Conservation (phyloP, 2,329 filamentous ascomycete genomes). For the Clonostachys sp. region DNA sequence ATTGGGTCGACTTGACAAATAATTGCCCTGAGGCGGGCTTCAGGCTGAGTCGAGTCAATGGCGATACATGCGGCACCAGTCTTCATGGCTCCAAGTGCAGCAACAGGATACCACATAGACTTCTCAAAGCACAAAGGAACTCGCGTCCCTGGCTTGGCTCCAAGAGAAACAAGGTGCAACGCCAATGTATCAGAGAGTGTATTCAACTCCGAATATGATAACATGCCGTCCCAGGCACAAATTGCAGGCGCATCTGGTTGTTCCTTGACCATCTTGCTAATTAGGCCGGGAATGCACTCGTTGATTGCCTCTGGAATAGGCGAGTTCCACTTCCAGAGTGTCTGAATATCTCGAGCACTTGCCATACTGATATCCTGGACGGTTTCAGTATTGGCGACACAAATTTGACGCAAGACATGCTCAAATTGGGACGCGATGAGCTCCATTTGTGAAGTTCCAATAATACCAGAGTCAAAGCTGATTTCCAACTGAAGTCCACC, state of each 20-base stretch:
- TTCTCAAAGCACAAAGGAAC: conserved; percentile 11
- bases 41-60: conserved; percentile 1
- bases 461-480: conserved; percentile 1
- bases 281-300: conserved; percentile 1
- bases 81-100: no score
- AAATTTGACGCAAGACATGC: no score
- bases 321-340: no score
- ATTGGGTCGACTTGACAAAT: no score
- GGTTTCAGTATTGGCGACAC: no score
- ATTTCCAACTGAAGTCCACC: neutral
- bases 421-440: conserved; percentile 1
- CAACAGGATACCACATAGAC: neutral
- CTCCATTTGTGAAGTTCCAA: neutral
- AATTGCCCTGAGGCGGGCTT: no score
- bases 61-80: no score
- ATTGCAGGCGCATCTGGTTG: conserved; percentile 25
- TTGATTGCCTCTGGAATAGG: no score
- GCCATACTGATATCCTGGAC: no score
- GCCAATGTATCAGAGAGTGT: conserved; percentile 9
- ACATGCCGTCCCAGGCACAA: conserved; percentile 33
- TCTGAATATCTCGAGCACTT: neutral
- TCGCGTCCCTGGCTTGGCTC: conserved; percentile 2
- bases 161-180: neutral
- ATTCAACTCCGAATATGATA: conserved; percentile 2
- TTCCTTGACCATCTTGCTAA: neutral